These are phyloP conservation scores for Thymus quinquecostatus DNA, from an alignment of 257 asterid genomes.

Conservation along the genomic window DNA sequence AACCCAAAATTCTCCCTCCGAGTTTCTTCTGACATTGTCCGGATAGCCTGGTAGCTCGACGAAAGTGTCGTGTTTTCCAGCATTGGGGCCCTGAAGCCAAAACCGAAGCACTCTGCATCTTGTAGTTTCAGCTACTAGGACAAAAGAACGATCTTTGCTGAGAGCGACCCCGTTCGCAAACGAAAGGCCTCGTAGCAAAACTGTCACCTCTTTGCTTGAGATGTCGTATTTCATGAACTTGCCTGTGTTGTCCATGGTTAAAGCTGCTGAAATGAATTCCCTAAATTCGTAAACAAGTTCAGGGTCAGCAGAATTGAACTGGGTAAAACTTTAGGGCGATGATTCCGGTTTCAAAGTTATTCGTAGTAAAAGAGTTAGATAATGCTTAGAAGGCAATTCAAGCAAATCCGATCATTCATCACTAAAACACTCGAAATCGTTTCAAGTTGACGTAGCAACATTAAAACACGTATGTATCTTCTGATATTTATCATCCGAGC, in stretches of 20 bases:
- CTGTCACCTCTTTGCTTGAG: constrained; percentile 50
- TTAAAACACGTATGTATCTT: neutral
- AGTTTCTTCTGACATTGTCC: constrained; percentile 68
- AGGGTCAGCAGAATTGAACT: constrained; percentile 4
- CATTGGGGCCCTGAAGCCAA: constrained; percentile 65
- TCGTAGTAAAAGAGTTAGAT: neutral
- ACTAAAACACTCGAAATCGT: neutral
- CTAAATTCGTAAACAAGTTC: constrained; percentile 31
- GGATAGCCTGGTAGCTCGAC: constrained; percentile 65
- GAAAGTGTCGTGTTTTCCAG: constrained; percentile 50
- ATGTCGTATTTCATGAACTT: constrained; percentile 62
- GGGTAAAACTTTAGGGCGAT: neutral
- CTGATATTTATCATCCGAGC: neutral
- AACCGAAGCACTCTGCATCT: constrained; percentile 41
- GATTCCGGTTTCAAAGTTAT: no score
- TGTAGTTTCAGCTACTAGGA: constrained; percentile 54
- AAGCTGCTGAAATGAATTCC: constrained; percentile 48
- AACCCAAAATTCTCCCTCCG: constrained; percentile 72
- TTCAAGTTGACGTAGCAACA: neutral
- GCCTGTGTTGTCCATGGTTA: constrained; percentile 63
- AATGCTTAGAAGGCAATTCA: neutral
- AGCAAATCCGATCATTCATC: neutral
- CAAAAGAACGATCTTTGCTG: constrained; percentile 54
- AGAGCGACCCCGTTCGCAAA: constrained; percentile 80
- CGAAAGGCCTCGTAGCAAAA: constrained; percentile 53